Evolutionary conservation across 306 rosid genomes (phyloP).

Genomic region (Prunus fruticosa): DNA sequence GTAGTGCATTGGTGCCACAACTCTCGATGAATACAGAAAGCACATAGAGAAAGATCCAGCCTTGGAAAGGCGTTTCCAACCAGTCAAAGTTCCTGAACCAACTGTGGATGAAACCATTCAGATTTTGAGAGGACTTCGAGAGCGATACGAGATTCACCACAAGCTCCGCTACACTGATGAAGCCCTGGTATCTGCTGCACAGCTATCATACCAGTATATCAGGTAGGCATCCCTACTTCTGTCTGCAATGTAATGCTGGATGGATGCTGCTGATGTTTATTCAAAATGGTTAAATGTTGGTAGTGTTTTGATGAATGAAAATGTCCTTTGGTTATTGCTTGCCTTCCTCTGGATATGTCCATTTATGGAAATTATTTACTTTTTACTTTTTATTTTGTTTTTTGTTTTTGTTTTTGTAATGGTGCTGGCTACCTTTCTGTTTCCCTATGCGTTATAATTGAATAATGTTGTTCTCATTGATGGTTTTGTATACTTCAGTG

Average conservation of each 20-base stretch:
- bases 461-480: background rate
- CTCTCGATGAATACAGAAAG: constrained; percentile 91
- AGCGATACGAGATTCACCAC: constrained; percentile 94
- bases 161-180: constrained; percentile 95
- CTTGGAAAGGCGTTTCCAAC: constrained; percentile 90
- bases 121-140: constrained; percentile 86
- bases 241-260: background rate
- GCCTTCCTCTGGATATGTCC: background rate
- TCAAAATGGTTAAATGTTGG: background rate
- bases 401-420: background rate
- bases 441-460: background rate
- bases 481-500: constrained; percentile 47
- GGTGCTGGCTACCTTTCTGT: background rate
- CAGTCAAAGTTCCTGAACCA: constrained; percentile 95
- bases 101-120: constrained; percentile 83
- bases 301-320: background rate
- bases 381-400: background rate
- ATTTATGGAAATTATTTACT: background rate
- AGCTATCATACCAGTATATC: constrained; percentile 86
- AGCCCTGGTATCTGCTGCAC: constrained; percentile 85
- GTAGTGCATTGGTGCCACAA: constrained; percentile 98
- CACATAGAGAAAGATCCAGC: constrained; percentile 98
- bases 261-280: background rate
- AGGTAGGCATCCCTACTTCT: constrained; percentile 45
- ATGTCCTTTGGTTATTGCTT: background rate